Evolutionary conservation across 768 basidiomycete genomes (phyloP), one percentile per base, ranked within the genome.

Genomic region (Grammothele lineata): DNA sequence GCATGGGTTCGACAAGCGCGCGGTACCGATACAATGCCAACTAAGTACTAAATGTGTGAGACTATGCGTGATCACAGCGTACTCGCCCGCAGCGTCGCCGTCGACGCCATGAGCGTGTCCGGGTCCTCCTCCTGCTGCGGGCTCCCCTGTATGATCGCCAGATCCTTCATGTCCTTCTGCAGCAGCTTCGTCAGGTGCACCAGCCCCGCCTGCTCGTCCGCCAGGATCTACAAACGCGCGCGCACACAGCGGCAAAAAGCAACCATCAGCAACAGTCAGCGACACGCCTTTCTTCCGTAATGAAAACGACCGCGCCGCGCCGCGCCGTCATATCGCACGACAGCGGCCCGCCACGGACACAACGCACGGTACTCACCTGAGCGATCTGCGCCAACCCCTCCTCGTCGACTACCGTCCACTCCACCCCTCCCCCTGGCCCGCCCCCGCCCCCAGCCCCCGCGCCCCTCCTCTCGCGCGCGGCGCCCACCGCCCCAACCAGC

Each of bases 371-470:
- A 60, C 72, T 15, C 48, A 87, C 87, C 75, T 86, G 82, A 3
- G 82, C 71, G 45, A 93, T 81, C 62, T 87, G 81, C 38, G 78
- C 71, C 45, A 93, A 66, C 1, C 90, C 90, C 1, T 90, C 87
- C 58, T 89, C 87, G 61, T 93, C 91, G 3, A 87, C 85, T n/a
- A 92, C 87, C 0, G 81, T 77, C 88, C 88, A 91, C 56, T 83
- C 85, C 7, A 75, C 72, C 22, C 61, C 63, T 1, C 71, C 73
- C 14, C 72, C 74, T 51, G 74, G 72, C 49, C 69, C 64, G 38
- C 71, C 74, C 34, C 72, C 65, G 27, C 14, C 27, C 27, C 27
- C 8, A 7, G 27, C 27, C n/a, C n/a, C n/a, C n/a, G n/a, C n/a
- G n/a, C n/a, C n/a, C n/a, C n/a, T n/a, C n/a, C 30, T 32, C 57